Percentiles rank a stretch among this genome's conserved stretches.
Conservation (phyloP, 2,329 filamentous ascomycete genomes). For the Aspergillus pseudoglaucus region DNA sequence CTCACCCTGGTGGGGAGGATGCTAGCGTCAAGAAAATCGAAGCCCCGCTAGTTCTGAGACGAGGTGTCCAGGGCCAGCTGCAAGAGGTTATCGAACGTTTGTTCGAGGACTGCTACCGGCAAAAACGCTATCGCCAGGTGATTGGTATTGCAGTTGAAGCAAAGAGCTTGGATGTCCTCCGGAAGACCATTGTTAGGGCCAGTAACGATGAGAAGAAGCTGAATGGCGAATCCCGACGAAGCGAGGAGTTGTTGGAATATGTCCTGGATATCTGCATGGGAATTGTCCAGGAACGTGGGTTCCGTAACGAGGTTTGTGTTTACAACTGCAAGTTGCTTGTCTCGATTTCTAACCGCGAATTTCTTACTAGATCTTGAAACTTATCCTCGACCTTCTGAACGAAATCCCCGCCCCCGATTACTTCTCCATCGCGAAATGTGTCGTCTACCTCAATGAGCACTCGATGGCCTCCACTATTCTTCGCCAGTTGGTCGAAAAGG, state of each 20-base stretch:
- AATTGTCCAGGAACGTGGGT: constrained; percentile 84
- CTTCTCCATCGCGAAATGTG: constrained; percentile 96
- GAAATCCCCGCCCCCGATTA: constrained; percentile 91
- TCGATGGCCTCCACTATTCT: constrained; percentile 85
- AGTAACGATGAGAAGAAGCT: constrained; percentile 75
- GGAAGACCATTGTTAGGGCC: constrained; percentile 80
- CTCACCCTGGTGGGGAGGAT: constrained; percentile 51
- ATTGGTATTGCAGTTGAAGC: constrained; percentile 95
- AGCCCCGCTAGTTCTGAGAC: constrained; percentile 60
- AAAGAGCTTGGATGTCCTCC: constrained; percentile 80
- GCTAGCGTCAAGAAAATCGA: constrained; percentile 50
- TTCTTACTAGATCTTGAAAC: constrained; percentile 62
- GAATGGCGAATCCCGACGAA: constrained; percentile 51
- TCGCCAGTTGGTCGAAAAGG: constrained; percentile 70
- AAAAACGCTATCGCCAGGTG: constrained; percentile 87
- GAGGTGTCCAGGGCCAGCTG: constrained; percentile 70
- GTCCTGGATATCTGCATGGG: constrained; percentile 95
- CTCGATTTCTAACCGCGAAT: neutral
- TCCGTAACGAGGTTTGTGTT: constrained; percentile 60
- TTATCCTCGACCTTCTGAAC: constrained; percentile 92
- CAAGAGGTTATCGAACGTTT: constrained; percentile 79
- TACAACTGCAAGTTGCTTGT: neutral
- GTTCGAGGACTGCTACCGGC: constrained; percentile 80
- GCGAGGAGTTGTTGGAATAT: constrained; percentile 95
- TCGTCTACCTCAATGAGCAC: constrained; percentile 90